Evolutionary conservation across 768 basidiomycete species (phyloP), one percentile per base, ranked within the genome.

Genomic region (Suillus brevipes): DNA sequence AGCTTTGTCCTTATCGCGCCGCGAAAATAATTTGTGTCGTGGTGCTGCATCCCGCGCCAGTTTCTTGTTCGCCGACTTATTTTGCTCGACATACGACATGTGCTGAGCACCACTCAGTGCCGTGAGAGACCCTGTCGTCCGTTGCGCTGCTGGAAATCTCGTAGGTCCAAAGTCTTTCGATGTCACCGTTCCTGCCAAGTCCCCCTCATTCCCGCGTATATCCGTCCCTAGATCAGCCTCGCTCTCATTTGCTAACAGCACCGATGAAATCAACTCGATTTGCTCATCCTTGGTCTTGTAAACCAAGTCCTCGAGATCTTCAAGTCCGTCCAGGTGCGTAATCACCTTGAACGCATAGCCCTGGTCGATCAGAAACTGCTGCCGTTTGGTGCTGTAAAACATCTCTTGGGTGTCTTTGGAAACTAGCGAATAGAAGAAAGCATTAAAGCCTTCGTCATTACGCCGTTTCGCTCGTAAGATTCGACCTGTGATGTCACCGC

Each of bases 271-370:
- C 20, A 99, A 87, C 75, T 98, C 97, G 65, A 99, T 97, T 79
- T 99, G 97, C 73, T 97, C 93, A 70, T 94, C 89, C 72, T 87
- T 86, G 47, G 92, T 94, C 72, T 86, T 88, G 81, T 97, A 99
- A 59, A 98, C 97, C 61, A 99, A 84, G 72, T 95, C 91, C 4
- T 91, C 88, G 68, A 95, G 83, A 50, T 84, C 82, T 64, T 97
- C 90, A 34, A 99, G 82, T 10, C 97, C 97, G 67, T 99, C 95
- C 20, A 99, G 86, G 70, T 96, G 93, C 2, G 97, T 99, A 78
- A 99, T 99, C 61, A 99, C 97, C 78, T 99, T 99, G 87, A 99
- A 99, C 7, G 97, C 92, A 78, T 99, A 99, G 3, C 97, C 97
- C 78, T 98, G 96, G 74, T 99, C 97, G 72, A 99, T 97, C 69